Conservation (phyloP, 192 early-diverging fungal species). For the Coemansia asiatica region DNA sequence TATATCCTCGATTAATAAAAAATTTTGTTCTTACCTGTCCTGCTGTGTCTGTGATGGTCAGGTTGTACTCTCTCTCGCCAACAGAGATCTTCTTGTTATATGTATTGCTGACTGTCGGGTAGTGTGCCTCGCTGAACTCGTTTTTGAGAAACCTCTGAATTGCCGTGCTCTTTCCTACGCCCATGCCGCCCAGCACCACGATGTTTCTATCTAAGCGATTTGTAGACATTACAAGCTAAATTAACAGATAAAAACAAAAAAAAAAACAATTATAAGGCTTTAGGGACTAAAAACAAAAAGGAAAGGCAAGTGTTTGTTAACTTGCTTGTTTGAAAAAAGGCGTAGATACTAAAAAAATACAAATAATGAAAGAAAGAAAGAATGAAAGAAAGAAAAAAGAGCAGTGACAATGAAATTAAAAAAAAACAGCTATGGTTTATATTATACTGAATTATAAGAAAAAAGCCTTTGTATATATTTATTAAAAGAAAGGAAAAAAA, state of each 20-base stretch:
- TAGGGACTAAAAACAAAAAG: neutral
- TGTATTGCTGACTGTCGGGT: conserved; percentile 94
- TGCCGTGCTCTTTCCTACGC: conserved; percentile 76
- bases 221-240: conserved; percentile 19
- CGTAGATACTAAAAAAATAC: neutral
- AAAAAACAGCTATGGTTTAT: conserved; percentile 1
- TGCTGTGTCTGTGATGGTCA: conserved; percentile 93
- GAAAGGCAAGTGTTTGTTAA: too few species aligned
- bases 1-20: too few species aligned
- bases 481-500: neutral
- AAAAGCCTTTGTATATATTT: too few species aligned
- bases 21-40: conserved; percentile 74
- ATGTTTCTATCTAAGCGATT: conserved; percentile 44
- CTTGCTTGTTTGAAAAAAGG: too few species aligned
- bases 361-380: conserved; percentile 3
- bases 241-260: too few species aligned
- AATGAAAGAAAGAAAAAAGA: conserved; percentile 2
- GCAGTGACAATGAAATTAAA: conserved; percentile 2
- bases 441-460: too few species aligned
- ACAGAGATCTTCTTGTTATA: conserved; percentile 84
- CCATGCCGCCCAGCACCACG: conserved; percentile 36
- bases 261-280: neutral
- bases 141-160: conserved; percentile 92
- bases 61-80: conserved; percentile 78
- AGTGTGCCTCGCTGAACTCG: conserved; percentile 88